Evolutionary conservation across 352 stramenopile species (phyloP).

Genomic region (Globisporangium spinosum): DNA sequence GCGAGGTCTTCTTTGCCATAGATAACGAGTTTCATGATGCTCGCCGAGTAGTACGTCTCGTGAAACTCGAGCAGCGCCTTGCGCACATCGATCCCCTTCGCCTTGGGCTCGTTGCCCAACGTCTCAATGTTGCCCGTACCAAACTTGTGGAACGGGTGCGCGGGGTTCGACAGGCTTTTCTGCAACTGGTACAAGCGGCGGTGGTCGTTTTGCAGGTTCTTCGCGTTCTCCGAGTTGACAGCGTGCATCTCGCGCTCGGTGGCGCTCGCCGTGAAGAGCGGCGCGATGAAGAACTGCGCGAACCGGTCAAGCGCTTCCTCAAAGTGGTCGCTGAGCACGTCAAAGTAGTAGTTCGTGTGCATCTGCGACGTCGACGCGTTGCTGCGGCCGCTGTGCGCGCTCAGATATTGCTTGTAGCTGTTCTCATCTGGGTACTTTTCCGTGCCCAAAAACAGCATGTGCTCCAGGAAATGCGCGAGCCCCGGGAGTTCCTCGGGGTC

Average conservation of each 20-base stretch:
- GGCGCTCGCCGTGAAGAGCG: constrained; percentile 88
- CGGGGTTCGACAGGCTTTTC: constrained; percentile 63
- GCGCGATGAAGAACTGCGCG: constrained; percentile 97
- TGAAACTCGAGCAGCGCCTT: constrained; percentile 83
- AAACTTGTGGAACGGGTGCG: constrained; percentile 89
- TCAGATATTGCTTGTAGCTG: constrained; percentile 93
- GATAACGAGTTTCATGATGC: constrained; percentile 49
- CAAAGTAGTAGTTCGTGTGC: constrained; percentile 97
- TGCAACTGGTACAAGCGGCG: constrained; percentile 80
- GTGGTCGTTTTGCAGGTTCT: constrained; percentile 94
- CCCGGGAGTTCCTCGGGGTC: constrained; percentile 86
- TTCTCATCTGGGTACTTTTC: constrained; percentile 95
- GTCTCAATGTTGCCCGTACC: constrained; percentile 88
- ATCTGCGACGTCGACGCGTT: constrained; percentile 97
- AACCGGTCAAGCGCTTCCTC: constrained; percentile 93
- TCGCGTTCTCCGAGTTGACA: constrained; percentile 96
- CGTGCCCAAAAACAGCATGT: constrained; percentile 98
- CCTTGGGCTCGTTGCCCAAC: constrained; percentile 40
- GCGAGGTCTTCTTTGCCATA: constrained; percentile 85
- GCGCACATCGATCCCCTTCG: constrained; percentile 54
- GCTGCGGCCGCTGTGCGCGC: constrained; percentile 88
- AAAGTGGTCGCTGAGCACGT: constrained; percentile 81
- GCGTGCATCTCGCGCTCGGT: constrained; percentile 94
- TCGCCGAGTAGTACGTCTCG: constrained; percentile 71
- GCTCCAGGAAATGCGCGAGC: constrained; percentile 92